Conservation (phyloP, 805 yeast genomes). For the Torulaspora franciscae region DNA sequence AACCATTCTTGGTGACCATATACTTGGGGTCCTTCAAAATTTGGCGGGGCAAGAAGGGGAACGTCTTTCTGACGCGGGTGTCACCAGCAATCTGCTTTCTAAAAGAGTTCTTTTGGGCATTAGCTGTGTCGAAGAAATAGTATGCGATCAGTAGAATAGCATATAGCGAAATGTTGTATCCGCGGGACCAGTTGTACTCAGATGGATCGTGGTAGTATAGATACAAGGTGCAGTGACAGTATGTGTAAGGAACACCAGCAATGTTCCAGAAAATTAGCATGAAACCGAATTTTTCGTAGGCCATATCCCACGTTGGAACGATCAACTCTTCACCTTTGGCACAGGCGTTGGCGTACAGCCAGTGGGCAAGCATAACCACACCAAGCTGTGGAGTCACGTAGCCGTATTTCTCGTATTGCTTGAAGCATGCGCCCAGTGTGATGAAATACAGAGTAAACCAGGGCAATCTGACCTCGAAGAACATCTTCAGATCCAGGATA, state of each 20-base stretch:
- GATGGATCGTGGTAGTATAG: conserved; percentile 76
- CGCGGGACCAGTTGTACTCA: conserved; percentile 70
- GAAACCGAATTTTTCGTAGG: conserved; percentile 98
- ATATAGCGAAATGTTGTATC: conserved; percentile 55
- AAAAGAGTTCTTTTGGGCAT: conserved; percentile 92
- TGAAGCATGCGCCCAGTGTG: conserved; percentile 65
- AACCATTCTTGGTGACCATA: conserved; percentile 80
- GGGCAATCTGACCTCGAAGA: conserved; percentile 94
- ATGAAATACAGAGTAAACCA: conserved; percentile 88
- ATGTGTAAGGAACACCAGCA: conserved; percentile 98
- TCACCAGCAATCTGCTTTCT: conserved; percentile 82
- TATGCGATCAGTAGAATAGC: conserved; percentile 61
- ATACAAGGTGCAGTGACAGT: conserved; percentile 88
- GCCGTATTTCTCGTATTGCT: conserved; percentile 81
- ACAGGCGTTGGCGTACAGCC: conserved; percentile 94
- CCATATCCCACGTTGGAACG: conserved; percentile 99
- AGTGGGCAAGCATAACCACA: conserved; percentile 75
- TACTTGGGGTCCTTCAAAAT: conserved; percentile 78
- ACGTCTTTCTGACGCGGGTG: conserved; percentile 67
- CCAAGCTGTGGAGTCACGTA: conserved; percentile 69
- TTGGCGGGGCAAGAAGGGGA: conserved; percentile 89
- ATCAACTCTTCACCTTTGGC: conserved; percentile 96
- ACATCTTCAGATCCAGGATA: conserved; percentile 89
- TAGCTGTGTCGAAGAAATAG: conserved; percentile 90
- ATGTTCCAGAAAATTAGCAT: conserved; percentile 98